Conservation (phyloP, 345 rosid species). For the Capsella bursapastoris region DNA sequence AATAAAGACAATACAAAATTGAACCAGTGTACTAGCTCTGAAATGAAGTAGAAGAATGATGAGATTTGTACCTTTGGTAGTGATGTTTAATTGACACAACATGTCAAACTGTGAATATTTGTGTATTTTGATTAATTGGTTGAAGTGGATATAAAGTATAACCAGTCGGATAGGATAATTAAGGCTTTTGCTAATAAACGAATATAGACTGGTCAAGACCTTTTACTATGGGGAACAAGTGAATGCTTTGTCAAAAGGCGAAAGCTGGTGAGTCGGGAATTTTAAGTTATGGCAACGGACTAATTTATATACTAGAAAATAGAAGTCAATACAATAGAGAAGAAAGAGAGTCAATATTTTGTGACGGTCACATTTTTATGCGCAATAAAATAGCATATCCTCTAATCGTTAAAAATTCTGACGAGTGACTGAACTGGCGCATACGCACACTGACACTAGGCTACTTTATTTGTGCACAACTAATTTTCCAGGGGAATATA, state of each 20-base stretch:
- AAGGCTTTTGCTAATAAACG: neutral
- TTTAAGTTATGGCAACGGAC: conserved; percentile 1
- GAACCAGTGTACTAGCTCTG: neutral
- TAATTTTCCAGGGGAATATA: neutral
- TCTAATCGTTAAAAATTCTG: neutral
- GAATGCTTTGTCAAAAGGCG: neutral
- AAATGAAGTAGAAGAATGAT: conserved; percentile 8
- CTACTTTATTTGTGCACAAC: neutral
- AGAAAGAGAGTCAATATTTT: conserved; percentile 18
- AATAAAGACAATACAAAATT: no score
- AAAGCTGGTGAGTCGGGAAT: neutral
- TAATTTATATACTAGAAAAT: neutral
- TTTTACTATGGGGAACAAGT: neutral
- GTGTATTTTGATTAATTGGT: neutral
- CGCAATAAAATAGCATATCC: conserved; percentile 9
- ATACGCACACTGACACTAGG: neutral
- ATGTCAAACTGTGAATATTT: neutral
- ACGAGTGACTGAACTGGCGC: neutral
- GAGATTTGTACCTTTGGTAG: neutral
- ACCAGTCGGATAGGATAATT: neutral
- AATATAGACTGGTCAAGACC: neutral
- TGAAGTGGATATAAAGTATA: neutral
- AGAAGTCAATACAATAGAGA: neutral
- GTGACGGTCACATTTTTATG: neutral
- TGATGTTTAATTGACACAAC: no score